A percentile compares a stretch with the other conserved stretches of the same genome.
Evolutionary conservation across 148 eudicot species (phyloP).

Genomic region (Vaccinium corymbosum): DNA sequence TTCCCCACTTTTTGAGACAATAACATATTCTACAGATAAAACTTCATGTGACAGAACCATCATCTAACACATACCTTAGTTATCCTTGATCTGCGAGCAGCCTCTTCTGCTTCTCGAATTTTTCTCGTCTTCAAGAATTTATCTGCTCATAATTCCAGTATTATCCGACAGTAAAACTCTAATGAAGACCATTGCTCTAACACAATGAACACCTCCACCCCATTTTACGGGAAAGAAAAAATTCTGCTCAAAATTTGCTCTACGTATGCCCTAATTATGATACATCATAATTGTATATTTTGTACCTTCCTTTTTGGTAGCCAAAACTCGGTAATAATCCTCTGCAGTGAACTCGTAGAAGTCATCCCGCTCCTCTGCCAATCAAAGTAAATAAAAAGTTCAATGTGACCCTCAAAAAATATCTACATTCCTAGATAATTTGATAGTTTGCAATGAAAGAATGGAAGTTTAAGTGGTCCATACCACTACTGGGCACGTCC

Average conservation of each 20-base stretch:
- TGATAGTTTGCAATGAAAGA: not conserved
- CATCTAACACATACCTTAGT: slow-evolving; percentile 44
- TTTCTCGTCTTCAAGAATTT: slow-evolving; percentile 76
- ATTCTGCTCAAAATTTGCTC: not conserved
- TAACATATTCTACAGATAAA: slow-evolving; percentile 7
- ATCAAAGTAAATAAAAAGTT: slow-evolving; percentile 12
- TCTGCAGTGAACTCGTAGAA: slow-evolving; percentile 72
- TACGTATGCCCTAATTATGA: not conserved
- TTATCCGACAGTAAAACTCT: not conserved
- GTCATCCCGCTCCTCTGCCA: slow-evolving; percentile 68
- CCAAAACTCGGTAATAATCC: slow-evolving; percentile 57
- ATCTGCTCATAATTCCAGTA: slow-evolving; percentile 34
- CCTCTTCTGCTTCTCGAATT: slow-evolving; percentile 76
- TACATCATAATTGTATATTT: not conserved
- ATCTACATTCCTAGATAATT: not conserved
- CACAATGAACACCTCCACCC: not conserved
- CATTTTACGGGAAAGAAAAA: not conserved
- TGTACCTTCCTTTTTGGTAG: slow-evolving; percentile 61
- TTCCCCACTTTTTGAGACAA: not conserved
- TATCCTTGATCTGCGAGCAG: slow-evolving; percentile 61
- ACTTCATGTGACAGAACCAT: slow-evolving; percentile 9
- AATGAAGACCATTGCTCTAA: not conserved
- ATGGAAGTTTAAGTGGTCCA: not conserved
- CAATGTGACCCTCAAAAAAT: not conserved
- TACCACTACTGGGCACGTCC: slow-evolving; percentile 32